Percentiles rank a stretch among this genome's conserved stretches.
These are phyloP conservation scores for Chondrus crispus DNA, from an alignment of 23 red algal species.

Conservation along the genomic window DNA sequence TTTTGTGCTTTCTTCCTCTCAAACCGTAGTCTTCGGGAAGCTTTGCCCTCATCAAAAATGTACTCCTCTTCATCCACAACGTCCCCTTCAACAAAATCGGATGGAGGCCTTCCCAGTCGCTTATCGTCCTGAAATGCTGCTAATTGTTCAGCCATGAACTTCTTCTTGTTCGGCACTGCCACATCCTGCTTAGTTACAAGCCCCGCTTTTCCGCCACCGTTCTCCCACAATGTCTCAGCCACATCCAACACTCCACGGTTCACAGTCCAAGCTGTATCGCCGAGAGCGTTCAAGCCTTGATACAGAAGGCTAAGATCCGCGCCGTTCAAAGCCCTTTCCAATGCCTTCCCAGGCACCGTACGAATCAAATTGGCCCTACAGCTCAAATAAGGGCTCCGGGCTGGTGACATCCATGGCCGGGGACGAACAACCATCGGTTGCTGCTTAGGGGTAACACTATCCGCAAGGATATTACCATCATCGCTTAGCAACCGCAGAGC, in stretches of 20 bases:
- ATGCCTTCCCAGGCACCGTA: conserved; percentile 1
- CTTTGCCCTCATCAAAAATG: conserved; percentile 41
- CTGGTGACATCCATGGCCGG: conserved; percentile 73
- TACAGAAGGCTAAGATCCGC: conserved; percentile 64
- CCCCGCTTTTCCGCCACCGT: conserved; percentile 74
- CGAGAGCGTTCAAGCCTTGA: conserved; percentile 84
- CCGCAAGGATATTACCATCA: conserved; percentile 21
- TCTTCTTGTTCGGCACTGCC: conserved; percentile 23
- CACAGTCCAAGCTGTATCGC: conserved; percentile 66
- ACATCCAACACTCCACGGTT: conserved; percentile 69
- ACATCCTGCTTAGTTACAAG: conserved; percentile 61
- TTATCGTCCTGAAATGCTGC: conserved; percentile 32
- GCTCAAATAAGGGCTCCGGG: conserved; percentile 57
- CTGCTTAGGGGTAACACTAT: conserved; percentile 48
- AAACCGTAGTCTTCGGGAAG: conserved; percentile 9
- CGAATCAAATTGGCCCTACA: conserved; percentile 60
- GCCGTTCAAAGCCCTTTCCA: conserved; percentile 45
- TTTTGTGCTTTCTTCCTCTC: conserved; percentile 60
- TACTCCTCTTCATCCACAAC: conserved; percentile 28
- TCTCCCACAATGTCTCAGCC: conserved; percentile 64
- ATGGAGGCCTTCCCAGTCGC: not conserved
- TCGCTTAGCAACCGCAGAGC: conserved; percentile 38
- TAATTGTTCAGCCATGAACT: conserved; percentile 38
- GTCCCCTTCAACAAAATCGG: not conserved
- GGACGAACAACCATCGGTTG: conserved; percentile 91